A percentile compares a stretch with the other conserved stretches of the same genome.
phyloP scores from a whole-genome alignment of 176 grass and related monocot genomes.

The Thinopyrum elongatum region DNA sequence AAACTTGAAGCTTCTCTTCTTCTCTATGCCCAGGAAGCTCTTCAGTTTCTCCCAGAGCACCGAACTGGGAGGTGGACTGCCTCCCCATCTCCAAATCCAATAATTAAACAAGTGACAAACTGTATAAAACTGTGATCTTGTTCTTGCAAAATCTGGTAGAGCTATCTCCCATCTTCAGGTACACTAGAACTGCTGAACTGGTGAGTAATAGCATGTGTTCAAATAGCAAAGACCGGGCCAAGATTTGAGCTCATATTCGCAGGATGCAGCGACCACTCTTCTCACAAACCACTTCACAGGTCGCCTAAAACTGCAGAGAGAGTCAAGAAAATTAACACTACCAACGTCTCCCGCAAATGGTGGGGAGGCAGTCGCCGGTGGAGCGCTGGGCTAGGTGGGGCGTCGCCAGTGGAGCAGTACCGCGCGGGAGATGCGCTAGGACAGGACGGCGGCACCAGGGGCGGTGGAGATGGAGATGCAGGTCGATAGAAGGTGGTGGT shows the following conservation, averaged over 20 bases:
- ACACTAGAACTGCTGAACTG: neutral
- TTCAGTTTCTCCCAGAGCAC: constrained; percentile 43
- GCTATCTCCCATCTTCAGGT: neutral
- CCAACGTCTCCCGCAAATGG: neutral
- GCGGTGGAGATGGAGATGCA: too few relatives aligned
- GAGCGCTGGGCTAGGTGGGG: too few relatives aligned
- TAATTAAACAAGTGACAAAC: neutral
- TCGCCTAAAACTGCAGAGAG: too few relatives aligned
- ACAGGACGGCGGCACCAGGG: too few relatives aligned
- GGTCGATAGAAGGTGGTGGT: too few relatives aligned
- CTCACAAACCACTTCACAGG: too few relatives aligned
- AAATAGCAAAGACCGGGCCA: neutral
- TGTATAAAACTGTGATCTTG: neutral
- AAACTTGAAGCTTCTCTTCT: constrained; percentile 60
- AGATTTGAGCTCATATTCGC: too few relatives aligned
- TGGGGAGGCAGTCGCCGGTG: neutral
- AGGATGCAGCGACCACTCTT: too few relatives aligned
- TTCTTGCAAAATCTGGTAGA: constrained; percentile 1
- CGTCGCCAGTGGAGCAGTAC: too few relatives aligned
- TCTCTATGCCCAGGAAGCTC: constrained; percentile 58
- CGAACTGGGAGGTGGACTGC: constrained; percentile 30
- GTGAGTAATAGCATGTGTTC: neutral
- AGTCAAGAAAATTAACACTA: too few relatives aligned
- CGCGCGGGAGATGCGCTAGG: too few relatives aligned
- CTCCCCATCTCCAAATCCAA: constrained; percentile 46